Percentiles rank a stretch among this genome's conserved stretches.
These are phyloP conservation scores for Cicer bijugum DNA, from an alignment of 306 rosid species.

Conservation along the genomic window DNA sequence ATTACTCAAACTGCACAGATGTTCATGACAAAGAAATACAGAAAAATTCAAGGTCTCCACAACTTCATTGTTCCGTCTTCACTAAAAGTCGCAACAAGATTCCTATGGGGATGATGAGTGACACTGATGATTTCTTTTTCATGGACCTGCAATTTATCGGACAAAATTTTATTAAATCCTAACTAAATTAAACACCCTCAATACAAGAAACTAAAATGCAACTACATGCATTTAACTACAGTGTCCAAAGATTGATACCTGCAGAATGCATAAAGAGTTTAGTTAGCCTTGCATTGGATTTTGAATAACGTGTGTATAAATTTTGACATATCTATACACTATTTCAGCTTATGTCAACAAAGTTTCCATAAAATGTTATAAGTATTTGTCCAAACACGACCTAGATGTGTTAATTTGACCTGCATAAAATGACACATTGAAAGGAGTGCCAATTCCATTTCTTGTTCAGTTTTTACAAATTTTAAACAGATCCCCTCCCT, in stretches of 20 bases:
- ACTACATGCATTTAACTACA: not conserved
- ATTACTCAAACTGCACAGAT: slow-evolving; percentile 24
- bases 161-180: slow-evolving; percentile 2
- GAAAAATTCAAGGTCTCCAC: slow-evolving; percentile 81
- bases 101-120: slow-evolving; percentile 96
- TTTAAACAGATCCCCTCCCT: not conserved
- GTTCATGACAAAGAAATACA: slow-evolving; percentile 21
- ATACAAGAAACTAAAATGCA: not conserved
- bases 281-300: not conserved
- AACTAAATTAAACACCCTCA: not conserved
- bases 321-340: not conserved
- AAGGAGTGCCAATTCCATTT: slow-evolving; percentile 1
- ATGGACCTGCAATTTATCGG: slow-evolving; percentile 69
- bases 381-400: not conserved
- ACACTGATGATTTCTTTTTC: slow-evolving; percentile 94
- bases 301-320: not conserved
- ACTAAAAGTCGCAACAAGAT: slow-evolving; percentile 85
- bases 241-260: not conserved
- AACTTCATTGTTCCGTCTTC: slow-evolving; percentile 91
- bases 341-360: not conserved
- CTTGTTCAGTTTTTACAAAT: slow-evolving; percentile 3
- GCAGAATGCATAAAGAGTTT: slow-evolving; percentile 15
- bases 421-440: slow-evolving; percentile 1
- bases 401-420: not conserved
- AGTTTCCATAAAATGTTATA: not conserved